phyloP scores from a whole-genome alignment of 2,329 filamentous ascomycete genomes.

The Didymella glomerata region DNA sequence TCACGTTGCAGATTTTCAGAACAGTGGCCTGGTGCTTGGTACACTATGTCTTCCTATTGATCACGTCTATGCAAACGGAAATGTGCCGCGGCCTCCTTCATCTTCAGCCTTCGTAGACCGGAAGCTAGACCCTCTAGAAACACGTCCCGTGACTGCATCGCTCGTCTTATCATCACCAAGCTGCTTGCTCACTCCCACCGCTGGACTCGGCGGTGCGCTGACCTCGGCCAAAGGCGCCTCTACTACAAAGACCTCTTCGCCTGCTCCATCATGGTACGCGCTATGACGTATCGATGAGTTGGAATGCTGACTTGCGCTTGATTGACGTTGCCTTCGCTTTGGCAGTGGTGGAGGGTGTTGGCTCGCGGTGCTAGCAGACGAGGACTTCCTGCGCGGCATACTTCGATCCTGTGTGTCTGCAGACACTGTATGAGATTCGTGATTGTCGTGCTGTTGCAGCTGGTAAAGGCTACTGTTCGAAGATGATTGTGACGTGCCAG shows the following conservation, averaged over 20 bases:
- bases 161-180: background rate
- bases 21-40: too few species aligned
- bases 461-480: slow-evolving; percentile 13
- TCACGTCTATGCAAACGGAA: slow-evolving; percentile 36
- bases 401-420: slow-evolving; percentile 4
- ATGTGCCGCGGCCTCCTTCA: background rate
- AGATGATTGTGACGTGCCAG: slow-evolving; percentile 21
- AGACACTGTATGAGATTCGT: slow-evolving; percentile 5
- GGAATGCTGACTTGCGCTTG: slow-evolving; percentile 26
- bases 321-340: slow-evolving; percentile 53
- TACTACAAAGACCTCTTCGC: slow-evolving; percentile 42
- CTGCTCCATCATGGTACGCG: slow-evolving; percentile 17
- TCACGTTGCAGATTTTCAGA: too few species aligned
- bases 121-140: slow-evolving; percentile 8
- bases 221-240: slow-evolving; percentile 39
- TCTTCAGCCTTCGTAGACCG: slow-evolving; percentile 9
- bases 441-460: slow-evolving; percentile 15
- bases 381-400: slow-evolving; percentile 22
- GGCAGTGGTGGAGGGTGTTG: slow-evolving; percentile 58
- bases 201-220: slow-evolving; percentile 37
- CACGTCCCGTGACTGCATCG: background rate
- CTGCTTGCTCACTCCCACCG: slow-evolving; percentile 12
- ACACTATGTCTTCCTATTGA: background rate
- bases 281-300: slow-evolving; percentile 14
- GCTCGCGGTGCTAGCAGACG: slow-evolving; percentile 23